phyloP scores from a whole-genome alignment of 148 eudicot species.

The Dysphania ambrosioides region DNA sequence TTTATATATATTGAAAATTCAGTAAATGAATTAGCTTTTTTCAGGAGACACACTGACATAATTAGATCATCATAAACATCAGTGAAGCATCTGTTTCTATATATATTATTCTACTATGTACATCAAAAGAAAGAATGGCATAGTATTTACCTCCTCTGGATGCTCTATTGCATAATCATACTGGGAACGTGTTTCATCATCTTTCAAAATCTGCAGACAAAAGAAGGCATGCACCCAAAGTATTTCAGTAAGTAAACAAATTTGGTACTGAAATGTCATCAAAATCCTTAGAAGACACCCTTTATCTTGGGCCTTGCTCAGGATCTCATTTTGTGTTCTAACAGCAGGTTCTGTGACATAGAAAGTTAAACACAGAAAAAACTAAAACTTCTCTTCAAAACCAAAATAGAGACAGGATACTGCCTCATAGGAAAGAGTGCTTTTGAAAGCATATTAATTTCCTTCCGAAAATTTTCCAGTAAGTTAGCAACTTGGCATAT shows the following conservation, averaged over 20 bases:
- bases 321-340: background rate
- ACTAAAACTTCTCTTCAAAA: background rate
- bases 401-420: background rate
- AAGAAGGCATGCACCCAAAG: constrained; percentile 1
- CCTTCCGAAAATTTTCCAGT: background rate
- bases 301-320: background rate
- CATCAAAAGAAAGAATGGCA: no score
- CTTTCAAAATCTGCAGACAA: constrained; percentile 72
- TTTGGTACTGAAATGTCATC: background rate
- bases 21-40: background rate
- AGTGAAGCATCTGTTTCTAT: background rate
- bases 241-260: no score
- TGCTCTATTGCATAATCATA: constrained; percentile 96
- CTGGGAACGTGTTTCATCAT: constrained; percentile 74
- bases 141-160: constrained; percentile 78
- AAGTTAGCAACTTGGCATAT: background rate
- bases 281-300: background rate
- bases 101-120: no score
- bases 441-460: background rate
- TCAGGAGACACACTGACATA: background rate
- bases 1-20: background rate
- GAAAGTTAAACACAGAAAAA: background rate
- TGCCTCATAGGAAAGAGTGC: background rate
- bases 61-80: background rate
- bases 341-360: background rate